phyloP scores from a whole-genome alignment of 2,329 filamentous ascomycete genomes.

The Nigrograna mackinnonii region DNA sequence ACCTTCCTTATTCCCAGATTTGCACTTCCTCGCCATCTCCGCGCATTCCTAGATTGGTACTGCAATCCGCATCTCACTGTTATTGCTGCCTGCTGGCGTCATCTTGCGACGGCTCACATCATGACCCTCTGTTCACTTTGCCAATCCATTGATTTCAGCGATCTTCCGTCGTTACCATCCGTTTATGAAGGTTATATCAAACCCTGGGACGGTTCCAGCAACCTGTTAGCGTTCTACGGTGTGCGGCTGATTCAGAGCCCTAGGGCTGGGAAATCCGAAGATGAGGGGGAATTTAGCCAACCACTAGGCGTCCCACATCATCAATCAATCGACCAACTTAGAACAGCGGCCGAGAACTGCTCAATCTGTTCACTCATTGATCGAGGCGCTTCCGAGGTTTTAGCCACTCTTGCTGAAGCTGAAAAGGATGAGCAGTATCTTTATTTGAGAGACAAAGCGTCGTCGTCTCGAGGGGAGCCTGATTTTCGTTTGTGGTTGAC shows the following conservation, averaged over 20 bases:
- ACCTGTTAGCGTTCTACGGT: constrained; percentile 1
- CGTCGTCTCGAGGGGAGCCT: background rate
- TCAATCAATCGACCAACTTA: constrained; percentile 12
- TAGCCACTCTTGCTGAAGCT: constrained; percentile 10
- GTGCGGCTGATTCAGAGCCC: background rate
- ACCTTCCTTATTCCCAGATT: background rate
- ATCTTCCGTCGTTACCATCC: constrained; percentile 7
- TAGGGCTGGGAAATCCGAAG: constrained; percentile 2
- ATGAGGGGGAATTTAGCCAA: constrained; percentile 13
- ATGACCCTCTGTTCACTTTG: constrained; percentile 10
- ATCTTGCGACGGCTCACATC: background rate
- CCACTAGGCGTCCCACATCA: constrained; percentile 8
- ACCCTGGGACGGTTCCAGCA: constrained; percentile 4
- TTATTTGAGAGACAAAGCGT: constrained; percentile 3
- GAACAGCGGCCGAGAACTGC: constrained; percentile 9
- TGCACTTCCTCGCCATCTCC: background rate
- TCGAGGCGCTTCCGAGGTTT: constrained; percentile 4
- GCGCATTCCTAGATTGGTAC: background rate
- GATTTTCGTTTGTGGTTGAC: constrained; percentile 5
- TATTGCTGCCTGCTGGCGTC: constrained; percentile 2
- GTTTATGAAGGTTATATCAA: constrained; percentile 2
- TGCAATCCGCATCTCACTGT: background rate
- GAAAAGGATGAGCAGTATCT: constrained; percentile 7
- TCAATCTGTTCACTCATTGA: constrained; percentile 10
- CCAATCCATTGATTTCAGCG: constrained; percentile 5